These are phyloP conservation scores for Penicillium bovifimosum DNA, from an alignment of 495 filamentous ascomycete species.

Conservation along the genomic window DNA sequence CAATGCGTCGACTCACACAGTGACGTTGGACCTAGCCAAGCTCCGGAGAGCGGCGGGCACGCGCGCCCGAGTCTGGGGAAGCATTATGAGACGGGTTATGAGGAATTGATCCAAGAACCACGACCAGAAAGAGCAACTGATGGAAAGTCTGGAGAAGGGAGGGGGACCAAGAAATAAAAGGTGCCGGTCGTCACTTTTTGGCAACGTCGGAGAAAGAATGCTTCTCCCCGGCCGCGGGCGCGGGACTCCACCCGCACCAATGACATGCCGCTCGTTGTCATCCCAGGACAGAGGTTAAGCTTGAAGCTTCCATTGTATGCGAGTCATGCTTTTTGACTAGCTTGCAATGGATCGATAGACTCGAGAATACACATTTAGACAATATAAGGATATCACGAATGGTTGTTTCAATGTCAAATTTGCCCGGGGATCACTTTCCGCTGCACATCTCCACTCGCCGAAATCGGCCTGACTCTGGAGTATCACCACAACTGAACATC, in stretches of 20 bases:
- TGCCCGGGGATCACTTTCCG: too few species aligned
- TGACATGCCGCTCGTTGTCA: constrained; percentile 1
- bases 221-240: neutral
- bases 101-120: constrained; percentile 10
- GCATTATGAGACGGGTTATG: constrained; percentile 27
- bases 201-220: neutral
- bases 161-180: constrained; percentile 19
- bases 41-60: constrained; percentile 40
- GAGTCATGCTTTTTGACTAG: too few species aligned
- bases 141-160: constrained; percentile 12
- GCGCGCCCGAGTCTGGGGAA: constrained; percentile 39
- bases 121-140: constrained; percentile 6
- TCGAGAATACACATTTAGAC: too few species aligned
- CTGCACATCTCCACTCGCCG: too few species aligned
- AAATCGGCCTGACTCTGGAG: too few species aligned
- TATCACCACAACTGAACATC: too few species aligned
- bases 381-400: too few species aligned
- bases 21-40: constrained; percentile 21
- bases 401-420: too few species aligned
- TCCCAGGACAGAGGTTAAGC: neutral
- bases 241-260: neutral
- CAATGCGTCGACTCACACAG: constrained; percentile 15
- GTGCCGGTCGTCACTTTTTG: neutral
- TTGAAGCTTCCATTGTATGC: too few species aligned
- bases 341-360: too few species aligned